These are phyloP conservation scores for Chlorella sp. DNA, from an alignment of 139 green algal genomes.

Conservation along the genomic window DNA sequence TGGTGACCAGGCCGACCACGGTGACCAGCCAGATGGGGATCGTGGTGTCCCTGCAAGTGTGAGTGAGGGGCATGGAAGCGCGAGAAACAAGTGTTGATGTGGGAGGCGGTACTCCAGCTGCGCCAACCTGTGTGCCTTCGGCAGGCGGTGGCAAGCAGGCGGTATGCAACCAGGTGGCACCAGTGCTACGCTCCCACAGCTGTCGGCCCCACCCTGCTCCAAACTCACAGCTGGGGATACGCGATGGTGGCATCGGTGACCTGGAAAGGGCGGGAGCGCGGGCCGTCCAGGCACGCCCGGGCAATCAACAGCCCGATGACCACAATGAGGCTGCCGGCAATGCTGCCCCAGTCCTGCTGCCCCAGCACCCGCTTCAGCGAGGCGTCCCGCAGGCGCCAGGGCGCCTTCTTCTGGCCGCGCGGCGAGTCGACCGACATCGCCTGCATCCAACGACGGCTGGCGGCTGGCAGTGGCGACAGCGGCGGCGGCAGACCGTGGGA, in stretches of 20 bases:
- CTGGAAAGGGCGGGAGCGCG: neutral
- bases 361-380: neutral
- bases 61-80: neutral
- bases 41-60: neutral
- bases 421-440: too few species aligned
- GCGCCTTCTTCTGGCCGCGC: too few species aligned
- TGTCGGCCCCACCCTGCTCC: neutral
- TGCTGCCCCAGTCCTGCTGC: conserved; percentile 15
- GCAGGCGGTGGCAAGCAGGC: neutral
- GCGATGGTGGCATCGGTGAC: conserved; percentile 38
- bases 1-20: neutral
- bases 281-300: neutral
- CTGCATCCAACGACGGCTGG: too few species aligned
- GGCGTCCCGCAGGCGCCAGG: neutral
- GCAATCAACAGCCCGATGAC: conserved; percentile 5
- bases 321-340: neutral
- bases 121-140: too few species aligned
- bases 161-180: too few species aligned
- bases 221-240: conserved; percentile 7
- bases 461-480: too few species aligned
- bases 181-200: neutral
- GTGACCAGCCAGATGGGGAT: conserved; percentile 43
- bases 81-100: too few species aligned
- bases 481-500: too few species aligned
- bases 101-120: too few species aligned